Evolutionary conservation across 768 basidiomycete genomes (phyloP).

Genomic region (Agrocybe pediades): DNA sequence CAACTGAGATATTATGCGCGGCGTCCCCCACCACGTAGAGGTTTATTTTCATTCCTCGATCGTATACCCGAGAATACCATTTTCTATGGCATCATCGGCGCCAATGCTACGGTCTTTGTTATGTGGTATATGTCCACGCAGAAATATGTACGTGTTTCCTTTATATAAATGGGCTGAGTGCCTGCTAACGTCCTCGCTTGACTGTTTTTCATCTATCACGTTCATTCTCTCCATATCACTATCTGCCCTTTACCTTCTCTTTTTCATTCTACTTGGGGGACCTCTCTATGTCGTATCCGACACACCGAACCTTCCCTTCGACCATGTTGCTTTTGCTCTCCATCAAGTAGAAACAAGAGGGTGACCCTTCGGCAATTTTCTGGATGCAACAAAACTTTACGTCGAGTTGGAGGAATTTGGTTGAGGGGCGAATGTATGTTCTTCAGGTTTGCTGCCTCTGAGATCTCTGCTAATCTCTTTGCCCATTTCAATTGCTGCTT

Average conservation of each 20-base stretch:
- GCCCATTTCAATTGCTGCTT: too few species aligned
- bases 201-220: too few species aligned
- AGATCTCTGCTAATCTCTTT: too few species aligned
- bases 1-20: conserved; percentile 20
- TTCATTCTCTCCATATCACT: too few species aligned
- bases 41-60: conserved; percentile 45
- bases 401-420: conserved; percentile 59
- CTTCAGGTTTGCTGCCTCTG: too few species aligned
- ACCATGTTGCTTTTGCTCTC: background rate
- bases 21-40: conserved; percentile 4
- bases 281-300: too few species aligned
- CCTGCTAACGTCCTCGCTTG: too few species aligned
- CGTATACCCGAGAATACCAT: conserved; percentile 52
- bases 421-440: conserved; percentile 67
- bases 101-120: conserved; percentile 64
- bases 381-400: conserved; percentile 70
- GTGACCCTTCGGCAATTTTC: conserved; percentile 36
- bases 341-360: conserved; percentile 33
- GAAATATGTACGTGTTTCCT: conserved; percentile 29
- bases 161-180: background rate
- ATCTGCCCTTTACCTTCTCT: too few species aligned
- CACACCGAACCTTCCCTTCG: too few species aligned
- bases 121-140: conserved; percentile 54
- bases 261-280: too few species aligned
- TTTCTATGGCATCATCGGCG: conserved; percentile 63